Evolutionary conservation across 2,329 filamentous ascomycete species (phyloP), one percentile per base, ranked within the genome.

Genomic region (Colletotrichum sp.): DNA sequence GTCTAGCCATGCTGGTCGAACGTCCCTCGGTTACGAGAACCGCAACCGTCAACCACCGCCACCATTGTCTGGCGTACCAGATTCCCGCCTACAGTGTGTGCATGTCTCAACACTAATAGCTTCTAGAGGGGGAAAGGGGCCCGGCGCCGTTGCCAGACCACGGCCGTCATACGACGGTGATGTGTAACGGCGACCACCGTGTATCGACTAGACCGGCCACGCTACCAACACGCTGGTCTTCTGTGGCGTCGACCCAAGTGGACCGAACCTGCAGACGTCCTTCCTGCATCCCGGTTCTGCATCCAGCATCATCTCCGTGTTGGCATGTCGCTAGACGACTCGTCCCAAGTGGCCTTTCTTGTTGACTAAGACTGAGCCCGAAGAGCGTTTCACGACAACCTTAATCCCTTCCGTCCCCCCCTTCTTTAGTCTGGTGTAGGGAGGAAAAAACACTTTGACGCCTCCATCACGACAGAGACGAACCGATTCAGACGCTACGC

Each of bases 301-400:
- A 76, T 76, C 69, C 12, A 76, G 73, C 55, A 72, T 68, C 69
- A 76, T 76, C 73, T 76, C 73, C 73, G 73, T 63, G 63, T 57
- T 72, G 73, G 55, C 63, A 72, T 57, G 63, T 72, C 63, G 72
- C 69, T 75, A 67, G 64, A 71, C 49, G 68, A 62, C 68, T 52
- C 72, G 26, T 72, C 72, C 72, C 67, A 74, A 71, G 59, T 70
- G 32, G 59, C 59, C 57, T 52, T 21, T 71, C 34, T 62, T 52
- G 52, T 73, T 68, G 73, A 72, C 69, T 64, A 76, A 73, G 69
- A 64, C 63, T 16, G 39, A 64, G 15, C 62, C 21, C 55, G 52
- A 36, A 28, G 63, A 68, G 32, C 57, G 73, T 76, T 73, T 76
- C 69, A 73, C 63, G 57, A 68, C 69, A 76, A 72, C 73, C 57